Evolutionary conservation across 1,284 basidiomycete species (phyloP).

Genomic region (Papiliotrema fonsecae): DNA sequence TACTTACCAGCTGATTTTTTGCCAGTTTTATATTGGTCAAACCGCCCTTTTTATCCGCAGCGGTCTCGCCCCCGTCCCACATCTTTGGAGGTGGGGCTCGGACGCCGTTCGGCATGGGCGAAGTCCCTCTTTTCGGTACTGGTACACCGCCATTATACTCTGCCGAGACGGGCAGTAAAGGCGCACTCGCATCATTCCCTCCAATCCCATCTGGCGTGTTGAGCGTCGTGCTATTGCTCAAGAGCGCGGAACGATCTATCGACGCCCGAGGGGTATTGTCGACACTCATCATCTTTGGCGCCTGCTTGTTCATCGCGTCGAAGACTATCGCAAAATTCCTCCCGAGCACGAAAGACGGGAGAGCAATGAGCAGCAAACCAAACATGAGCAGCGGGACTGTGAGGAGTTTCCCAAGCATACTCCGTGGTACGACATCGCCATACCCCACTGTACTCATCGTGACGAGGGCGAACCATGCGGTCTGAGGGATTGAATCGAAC

Average conservation of each 20-base stretch:
- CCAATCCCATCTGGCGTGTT: background rate
- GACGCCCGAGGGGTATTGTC: constrained; percentile 7
- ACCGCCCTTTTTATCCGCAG: constrained; percentile 5
- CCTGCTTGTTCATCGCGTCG: constrained; percentile 59
- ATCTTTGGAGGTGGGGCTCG: constrained; percentile 9
- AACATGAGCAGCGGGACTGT: constrained; percentile 79
- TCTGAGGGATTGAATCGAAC: constrained; percentile 68
- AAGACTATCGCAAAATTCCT: constrained; percentile 82
- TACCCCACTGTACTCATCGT: constrained; percentile 51
- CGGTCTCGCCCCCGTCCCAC: constrained; percentile 25
- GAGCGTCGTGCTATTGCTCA: background rate
- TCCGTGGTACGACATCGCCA: constrained; percentile 78
- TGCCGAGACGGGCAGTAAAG: constrained; percentile 2
- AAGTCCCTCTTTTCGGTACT: constrained; percentile 1
- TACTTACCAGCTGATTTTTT: constrained; percentile 45
- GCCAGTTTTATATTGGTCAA: constrained; percentile 45
- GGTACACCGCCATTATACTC: background rate
- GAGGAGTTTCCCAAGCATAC: constrained; percentile 72
- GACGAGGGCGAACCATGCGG: constrained; percentile 62
- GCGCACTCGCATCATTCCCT: background rate
- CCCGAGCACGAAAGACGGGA: constrained; percentile 82
- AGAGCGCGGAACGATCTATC: background rate
- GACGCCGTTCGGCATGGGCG: background rate
- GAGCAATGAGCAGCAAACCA: constrained; percentile 75
- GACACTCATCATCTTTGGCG: constrained; percentile 9